Evolutionary conservation across 192 early-diverging fungal species (phyloP), one percentile per base, ranked within the genome.

Genomic region (Coemansia sp.): DNA sequence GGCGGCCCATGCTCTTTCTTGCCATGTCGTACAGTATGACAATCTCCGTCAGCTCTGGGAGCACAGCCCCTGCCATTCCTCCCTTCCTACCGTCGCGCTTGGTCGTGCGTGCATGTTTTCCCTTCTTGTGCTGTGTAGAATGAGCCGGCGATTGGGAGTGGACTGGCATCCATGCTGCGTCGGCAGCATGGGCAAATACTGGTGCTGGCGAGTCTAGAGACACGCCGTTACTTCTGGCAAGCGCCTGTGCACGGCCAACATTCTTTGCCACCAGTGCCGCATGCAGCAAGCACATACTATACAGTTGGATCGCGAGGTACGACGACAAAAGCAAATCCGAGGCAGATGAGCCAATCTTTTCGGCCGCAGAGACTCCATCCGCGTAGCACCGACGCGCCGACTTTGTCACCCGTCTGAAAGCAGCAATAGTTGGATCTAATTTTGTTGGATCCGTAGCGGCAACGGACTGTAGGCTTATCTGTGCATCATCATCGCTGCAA

Each of bases 1-100:
- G 55, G 16, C 51, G 60, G 18, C 49, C 51, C 60, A 83, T 41
- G 43, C 46, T 60, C 62, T 77, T 69, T 61, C 74, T 66, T 4
- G 63, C 62, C 61, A 67, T 36, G 62, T 83, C 75, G 38, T 74
- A 73, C 52, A 67, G 46, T 18, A 71, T 51, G 14, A 77, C 80
- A 20, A 67, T 44, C 9, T 39, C 70, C 21, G 68, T 61, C 35
- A 43, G 62, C 6, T 41, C 35, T n/a, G 60, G 45, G 24, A 64
- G 34, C 36, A 41, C 39, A 8, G 48, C 34, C 35, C 6, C 18
- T 2, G 18, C 11, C 63, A 26, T 45, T 56, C 34, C 18, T 34
- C 35, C n/a, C 24, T 59, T 59, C 57, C n/a, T 59, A 34, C 57
- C 14, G 9, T 5, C 57, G 8, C 8, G 9, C 33, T 59, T 15